Evolutionary conservation across 305 asterid species (phyloP).

Genomic region (Rubia occidens): DNA sequence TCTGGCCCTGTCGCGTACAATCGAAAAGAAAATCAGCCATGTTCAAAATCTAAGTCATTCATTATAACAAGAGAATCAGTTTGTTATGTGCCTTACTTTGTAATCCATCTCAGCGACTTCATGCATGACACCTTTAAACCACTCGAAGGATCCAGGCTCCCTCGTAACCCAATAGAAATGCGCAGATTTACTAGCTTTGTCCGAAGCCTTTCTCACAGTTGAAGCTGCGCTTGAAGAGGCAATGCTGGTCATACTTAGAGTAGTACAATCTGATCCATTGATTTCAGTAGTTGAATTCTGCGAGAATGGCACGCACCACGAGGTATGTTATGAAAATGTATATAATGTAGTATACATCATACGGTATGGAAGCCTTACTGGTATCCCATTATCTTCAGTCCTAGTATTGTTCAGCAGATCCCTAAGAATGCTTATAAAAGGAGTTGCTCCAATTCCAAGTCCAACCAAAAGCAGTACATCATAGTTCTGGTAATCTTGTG

Average conservation of each 20-base stretch:
- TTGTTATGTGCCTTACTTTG: constrained; percentile 35
- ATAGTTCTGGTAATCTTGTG: constrained; percentile 79
- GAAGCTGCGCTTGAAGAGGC: constrained; percentile 49
- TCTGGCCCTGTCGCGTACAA: constrained; percentile 55
- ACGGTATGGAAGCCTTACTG: not conserved
- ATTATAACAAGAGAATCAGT: not conserved
- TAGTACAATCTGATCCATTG: constrained; percentile 47
- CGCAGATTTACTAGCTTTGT: constrained; percentile 43
- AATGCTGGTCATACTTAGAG: constrained; percentile 49
- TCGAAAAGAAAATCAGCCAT: constrained; percentile 6
- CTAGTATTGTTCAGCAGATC: constrained; percentile 68
- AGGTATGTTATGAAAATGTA: not conserved
- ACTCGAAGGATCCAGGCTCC: constrained; percentile 90
- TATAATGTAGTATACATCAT: not conserved
- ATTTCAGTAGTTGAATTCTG: constrained; percentile 70
- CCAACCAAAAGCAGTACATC: constrained; percentile 79
- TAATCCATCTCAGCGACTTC: constrained; percentile 91
- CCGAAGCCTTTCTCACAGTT: constrained; percentile 44
- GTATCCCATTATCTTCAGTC: constrained; percentile 57
- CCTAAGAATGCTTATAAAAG: constrained; percentile 80
- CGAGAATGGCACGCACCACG: constrained; percentile 1
- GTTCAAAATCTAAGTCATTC: not conserved
- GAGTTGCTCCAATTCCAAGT: constrained; percentile 91
- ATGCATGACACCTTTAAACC: constrained; percentile 95
- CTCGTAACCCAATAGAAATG: constrained; percentile 91